These are phyloP conservation scores for Alternaria ethzedia DNA, from an alignment of 2,329 filamentous ascomycete genomes.

Conservation along the genomic window DNA sequence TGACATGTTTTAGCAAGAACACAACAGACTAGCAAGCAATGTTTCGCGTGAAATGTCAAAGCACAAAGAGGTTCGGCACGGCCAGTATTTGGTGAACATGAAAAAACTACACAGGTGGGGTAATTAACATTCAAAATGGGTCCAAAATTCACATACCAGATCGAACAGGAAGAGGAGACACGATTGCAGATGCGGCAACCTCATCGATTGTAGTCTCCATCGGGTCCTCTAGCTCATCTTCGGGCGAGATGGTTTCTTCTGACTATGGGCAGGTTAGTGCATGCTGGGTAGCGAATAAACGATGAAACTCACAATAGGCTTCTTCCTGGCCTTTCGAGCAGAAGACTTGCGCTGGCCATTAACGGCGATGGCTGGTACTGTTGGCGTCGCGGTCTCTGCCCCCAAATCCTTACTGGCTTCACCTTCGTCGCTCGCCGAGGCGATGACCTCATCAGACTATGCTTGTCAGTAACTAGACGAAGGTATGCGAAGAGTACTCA, in stretches of 20 bases:
- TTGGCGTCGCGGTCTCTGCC: conserved; percentile 15
- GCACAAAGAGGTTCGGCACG: conserved; percentile 2
- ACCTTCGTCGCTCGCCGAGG: conserved; percentile 32
- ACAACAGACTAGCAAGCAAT: background rate
- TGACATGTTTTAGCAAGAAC: background rate
- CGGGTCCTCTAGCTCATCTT: conserved; percentile 37
- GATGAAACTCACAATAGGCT: conserved; percentile 34
- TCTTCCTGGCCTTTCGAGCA: conserved; percentile 36
- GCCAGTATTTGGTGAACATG: conserved; percentile 4
- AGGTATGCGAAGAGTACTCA: conserved; percentile 9
- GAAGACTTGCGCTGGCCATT: conserved; percentile 35
- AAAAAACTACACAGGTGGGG: background rate
- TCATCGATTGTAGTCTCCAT: conserved; percentile 24
- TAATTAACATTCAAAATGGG: background rate
- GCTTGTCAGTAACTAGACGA: conserved; percentile 15
- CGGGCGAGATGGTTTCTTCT: conserved; percentile 37
- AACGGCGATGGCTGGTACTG: conserved; percentile 16
- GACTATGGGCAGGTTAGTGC: conserved; percentile 25
- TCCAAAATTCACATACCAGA: conserved; percentile 31
- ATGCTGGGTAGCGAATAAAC: background rate
- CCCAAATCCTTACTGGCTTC: conserved; percentile 26
- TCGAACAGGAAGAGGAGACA: conserved; percentile 31
- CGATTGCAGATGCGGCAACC: conserved; percentile 16
- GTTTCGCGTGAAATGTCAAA: background rate
- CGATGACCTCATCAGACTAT: conserved; percentile 41